A percentile compares a stretch with the other conserved stretches of the same genome.
These are phyloP conservation scores for Neurospora tetrasperma DNA, from an alignment of 495 filamentous ascomycete genomes.

Conservation along the genomic window DNA sequence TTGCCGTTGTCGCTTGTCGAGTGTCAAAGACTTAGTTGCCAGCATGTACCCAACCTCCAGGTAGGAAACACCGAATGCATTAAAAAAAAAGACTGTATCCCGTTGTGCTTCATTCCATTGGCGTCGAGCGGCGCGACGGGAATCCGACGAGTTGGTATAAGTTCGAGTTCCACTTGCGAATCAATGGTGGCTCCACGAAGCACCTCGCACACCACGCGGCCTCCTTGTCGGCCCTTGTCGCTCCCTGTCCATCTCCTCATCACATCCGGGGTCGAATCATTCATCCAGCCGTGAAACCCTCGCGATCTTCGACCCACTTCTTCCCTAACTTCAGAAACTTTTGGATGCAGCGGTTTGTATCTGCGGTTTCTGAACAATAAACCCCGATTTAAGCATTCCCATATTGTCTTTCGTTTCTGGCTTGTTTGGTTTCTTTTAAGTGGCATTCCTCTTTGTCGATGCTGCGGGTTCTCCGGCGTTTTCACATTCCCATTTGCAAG, in stretches of 20 bases:
- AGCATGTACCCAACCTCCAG: background rate
- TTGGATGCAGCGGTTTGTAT: background rate
- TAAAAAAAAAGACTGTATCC: background rate
- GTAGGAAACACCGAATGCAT: background rate
- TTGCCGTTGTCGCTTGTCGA: background rate
- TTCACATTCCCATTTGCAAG: background rate
- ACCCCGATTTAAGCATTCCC: background rate
- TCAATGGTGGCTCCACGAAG: conserved; percentile 8
- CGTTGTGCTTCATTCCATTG: background rate
- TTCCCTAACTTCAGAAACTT: conserved; percentile 11
- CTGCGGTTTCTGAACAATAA: background rate
- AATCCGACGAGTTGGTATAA: background rate
- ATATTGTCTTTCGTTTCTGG: background rate
- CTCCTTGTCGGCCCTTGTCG: background rate
- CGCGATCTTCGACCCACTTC: conserved; percentile 7
- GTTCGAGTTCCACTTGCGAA: background rate
- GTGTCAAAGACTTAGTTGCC: background rate
- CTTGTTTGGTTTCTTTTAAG: background rate
- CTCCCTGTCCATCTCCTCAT: conserved; percentile 1
- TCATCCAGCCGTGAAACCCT: conserved; percentile 14
- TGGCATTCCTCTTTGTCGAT: background rate
- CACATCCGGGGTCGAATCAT: conserved; percentile 21
- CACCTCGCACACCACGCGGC: conserved; percentile 13
- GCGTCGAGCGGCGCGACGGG: background rate
- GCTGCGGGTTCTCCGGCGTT: background rate